Percentiles rank a stretch among this genome's conserved stretches.
These are phyloP conservation scores for Diplodia intermedia DNA, from an alignment of 2,329 filamentous ascomycete species.

Conservation along the genomic window DNA sequence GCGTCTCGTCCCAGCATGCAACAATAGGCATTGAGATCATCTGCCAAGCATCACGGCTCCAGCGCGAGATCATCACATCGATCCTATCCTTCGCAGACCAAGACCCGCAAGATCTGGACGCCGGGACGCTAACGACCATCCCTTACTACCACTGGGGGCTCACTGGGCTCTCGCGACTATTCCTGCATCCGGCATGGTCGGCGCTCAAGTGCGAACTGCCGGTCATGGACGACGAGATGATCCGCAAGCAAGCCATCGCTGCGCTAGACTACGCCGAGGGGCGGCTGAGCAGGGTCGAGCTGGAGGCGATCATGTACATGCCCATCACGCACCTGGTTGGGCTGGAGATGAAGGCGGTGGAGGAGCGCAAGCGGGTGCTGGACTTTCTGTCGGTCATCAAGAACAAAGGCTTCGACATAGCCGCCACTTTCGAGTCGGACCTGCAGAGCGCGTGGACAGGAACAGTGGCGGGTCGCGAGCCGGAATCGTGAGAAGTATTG, in stretches of 20 bases:
- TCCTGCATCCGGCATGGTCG: slow-evolving; percentile 30
- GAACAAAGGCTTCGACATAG: slow-evolving; percentile 30
- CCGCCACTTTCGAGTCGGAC: slow-evolving; percentile 12
- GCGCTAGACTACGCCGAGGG: slow-evolving; percentile 28
- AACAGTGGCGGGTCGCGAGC: neutral
- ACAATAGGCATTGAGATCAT: slow-evolving; percentile 30
- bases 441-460: slow-evolving; percentile 22
- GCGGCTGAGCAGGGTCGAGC: slow-evolving; percentile 24
- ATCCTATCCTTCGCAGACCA: slow-evolving; percentile 21
- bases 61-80: slow-evolving; percentile 29
- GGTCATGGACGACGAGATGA: slow-evolving; percentile 27
- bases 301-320: slow-evolving; percentile 26
- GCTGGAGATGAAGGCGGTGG: slow-evolving; percentile 28
- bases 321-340: slow-evolving; percentile 28
- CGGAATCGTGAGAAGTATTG: neutral
- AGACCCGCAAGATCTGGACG: slow-evolving; percentile 5
- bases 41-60: slow-evolving; percentile 23
- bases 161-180: slow-evolving; percentile 23
- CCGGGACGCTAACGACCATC: slow-evolving; percentile 7
- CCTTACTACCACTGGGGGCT: slow-evolving; percentile 32
- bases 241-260: slow-evolving; percentile 29
- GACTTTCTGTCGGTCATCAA: slow-evolving; percentile 24
- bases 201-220: slow-evolving; percentile 28
- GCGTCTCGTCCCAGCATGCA: slow-evolving; percentile 7
- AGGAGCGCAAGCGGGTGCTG: slow-evolving; percentile 27